phyloP scores from a whole-genome alignment of 108 stramenopile genomes.

The Nitzschia sp. region DNA sequence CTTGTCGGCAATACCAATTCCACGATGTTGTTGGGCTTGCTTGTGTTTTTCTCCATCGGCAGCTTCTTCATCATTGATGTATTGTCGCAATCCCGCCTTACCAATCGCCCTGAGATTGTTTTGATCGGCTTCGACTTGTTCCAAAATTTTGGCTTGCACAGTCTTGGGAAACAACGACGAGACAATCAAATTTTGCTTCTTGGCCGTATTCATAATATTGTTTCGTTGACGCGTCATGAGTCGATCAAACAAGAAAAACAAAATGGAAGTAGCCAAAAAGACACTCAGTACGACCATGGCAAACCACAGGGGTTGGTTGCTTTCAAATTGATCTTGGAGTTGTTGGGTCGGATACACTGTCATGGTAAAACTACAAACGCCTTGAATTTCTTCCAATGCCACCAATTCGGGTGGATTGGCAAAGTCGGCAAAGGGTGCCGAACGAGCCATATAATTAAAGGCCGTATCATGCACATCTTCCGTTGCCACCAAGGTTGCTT shows the following conservation, averaged over 20 bases:
- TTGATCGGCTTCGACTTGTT: constrained; percentile 12
- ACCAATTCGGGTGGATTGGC: constrained; percentile 3
- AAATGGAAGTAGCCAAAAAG: constrained; percentile 3
- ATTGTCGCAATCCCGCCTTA: constrained; percentile 3
- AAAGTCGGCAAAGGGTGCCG: background rate
- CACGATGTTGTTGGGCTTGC: background rate
- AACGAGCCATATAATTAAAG: background rate
- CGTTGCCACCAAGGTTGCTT: background rate
- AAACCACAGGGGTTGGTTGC: background rate
- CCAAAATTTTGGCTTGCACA: constrained; percentile 9
- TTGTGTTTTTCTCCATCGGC: background rate
- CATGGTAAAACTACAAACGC: background rate
- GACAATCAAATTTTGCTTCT: constrained; percentile 7
- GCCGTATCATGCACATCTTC: constrained; percentile 18
- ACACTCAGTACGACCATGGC: constrained; percentile 3
- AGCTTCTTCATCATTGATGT: constrained; percentile 3
- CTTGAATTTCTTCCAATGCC: constrained; percentile 13
- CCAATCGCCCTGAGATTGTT: background rate
- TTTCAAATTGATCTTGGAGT: constrained; percentile 13
- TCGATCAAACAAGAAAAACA: constrained; percentile 11
- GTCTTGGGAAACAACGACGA: constrained; percentile 1
- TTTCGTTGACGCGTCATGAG: constrained; percentile 1
- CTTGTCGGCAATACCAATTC: background rate
- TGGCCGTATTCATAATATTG: background rate
- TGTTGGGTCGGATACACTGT: background rate